phyloP scores from a whole-genome alignment of 1,284 basidiomycete genomes.

The Cutaneotrichosporon sp. region DNA sequence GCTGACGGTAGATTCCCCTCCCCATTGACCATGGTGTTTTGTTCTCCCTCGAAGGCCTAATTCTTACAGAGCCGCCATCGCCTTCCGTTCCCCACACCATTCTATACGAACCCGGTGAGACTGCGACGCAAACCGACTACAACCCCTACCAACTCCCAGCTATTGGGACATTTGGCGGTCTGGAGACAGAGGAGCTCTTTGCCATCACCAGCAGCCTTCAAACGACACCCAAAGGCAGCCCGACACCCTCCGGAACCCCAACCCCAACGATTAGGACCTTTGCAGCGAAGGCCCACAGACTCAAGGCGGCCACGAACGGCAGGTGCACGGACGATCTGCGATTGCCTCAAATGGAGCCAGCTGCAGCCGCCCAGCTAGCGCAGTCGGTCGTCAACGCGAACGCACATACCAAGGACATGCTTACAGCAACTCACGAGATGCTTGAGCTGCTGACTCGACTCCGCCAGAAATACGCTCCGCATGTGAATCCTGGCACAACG shows the following conservation, averaged over 20 bases:
- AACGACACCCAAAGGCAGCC: neutral
- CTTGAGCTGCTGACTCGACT: neutral
- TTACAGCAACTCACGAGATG: neutral
- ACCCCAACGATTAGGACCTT: neutral
- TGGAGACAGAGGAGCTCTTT: neutral
- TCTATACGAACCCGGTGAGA: too few species aligned
- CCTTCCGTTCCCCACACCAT: too few species aligned
- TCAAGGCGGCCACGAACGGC: too few species aligned
- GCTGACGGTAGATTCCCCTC: neutral
- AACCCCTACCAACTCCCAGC: too few species aligned
- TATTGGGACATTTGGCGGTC: too few species aligned
- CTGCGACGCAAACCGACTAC: too few species aligned
- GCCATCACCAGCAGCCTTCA: neutral
- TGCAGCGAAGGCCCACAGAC: too few species aligned
- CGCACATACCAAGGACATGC: neutral
- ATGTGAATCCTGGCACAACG: too few species aligned
- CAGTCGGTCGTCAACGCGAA: neutral
- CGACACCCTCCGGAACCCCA: neutral
- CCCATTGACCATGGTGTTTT: neutral
- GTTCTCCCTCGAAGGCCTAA: neutral
- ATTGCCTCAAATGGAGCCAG: too few species aligned
- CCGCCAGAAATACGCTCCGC: too few species aligned
- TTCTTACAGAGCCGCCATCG: neutral
- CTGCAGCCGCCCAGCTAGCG: neutral
- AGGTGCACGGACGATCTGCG: too few species aligned